These are phyloP conservation scores for Russula olivacea DNA, from an alignment of 768 basidiomycete genomes.

Conservation along the genomic window DNA sequence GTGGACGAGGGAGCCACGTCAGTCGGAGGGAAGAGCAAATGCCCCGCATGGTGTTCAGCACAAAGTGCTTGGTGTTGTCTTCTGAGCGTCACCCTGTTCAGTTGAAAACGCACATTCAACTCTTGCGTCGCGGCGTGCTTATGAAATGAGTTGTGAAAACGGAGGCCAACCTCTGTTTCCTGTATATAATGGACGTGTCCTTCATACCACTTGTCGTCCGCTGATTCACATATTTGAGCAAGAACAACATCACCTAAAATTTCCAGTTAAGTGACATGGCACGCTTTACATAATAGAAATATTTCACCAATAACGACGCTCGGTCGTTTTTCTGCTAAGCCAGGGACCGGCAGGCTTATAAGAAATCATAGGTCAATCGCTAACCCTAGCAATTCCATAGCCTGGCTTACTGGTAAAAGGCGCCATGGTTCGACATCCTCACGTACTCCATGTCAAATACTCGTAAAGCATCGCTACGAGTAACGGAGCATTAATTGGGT, in stretches of 20 bases:
- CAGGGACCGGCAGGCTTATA: conserved; percentile 7
- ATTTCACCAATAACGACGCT: conserved; percentile 10
- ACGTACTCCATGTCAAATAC: conserved; percentile 9
- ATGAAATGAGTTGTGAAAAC: conserved; percentile 1
- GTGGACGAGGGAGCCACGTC: background rate
- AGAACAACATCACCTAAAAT: conserved; percentile 6
- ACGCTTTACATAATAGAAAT: background rate
- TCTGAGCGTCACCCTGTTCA: conserved; percentile 48
- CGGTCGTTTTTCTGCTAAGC: conserved; percentile 16
- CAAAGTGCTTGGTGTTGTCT: conserved; percentile 40
- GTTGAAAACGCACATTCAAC: conserved; percentile 37
- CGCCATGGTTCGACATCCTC: background rate
- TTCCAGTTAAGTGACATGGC: background rate
- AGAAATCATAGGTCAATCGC: background rate
- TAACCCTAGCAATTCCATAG: background rate
- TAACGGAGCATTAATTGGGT: background rate
- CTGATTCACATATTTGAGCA: background rate
- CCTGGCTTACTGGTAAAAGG: background rate
- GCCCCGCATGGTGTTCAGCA: background rate
- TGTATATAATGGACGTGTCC: conserved; percentile 8
- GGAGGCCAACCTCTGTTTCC: background rate
- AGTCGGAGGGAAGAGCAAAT: conserved; percentile 6
- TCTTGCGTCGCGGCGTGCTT: background rate
- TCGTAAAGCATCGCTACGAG: background rate
- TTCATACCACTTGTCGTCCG: conserved; percentile 8